phyloP scores from a whole-genome alignment of 306 rosid species.

The Neltuma alba region DNA sequence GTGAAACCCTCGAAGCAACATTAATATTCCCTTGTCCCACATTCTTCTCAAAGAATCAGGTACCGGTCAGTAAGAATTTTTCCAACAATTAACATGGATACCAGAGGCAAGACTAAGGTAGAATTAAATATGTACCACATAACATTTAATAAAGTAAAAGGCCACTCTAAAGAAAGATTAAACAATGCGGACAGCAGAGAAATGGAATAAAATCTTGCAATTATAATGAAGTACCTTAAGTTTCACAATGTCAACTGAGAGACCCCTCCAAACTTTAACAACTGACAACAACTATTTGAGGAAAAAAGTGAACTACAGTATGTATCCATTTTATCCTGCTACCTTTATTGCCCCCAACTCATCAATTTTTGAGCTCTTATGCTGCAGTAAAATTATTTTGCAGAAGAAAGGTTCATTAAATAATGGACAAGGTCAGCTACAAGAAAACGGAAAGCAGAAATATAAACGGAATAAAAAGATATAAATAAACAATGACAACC shows the following conservation, averaged over 20 bases:
- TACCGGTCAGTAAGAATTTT: not conserved
- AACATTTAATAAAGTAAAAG: not conserved
- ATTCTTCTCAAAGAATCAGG: not conserved
- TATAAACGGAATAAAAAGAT: not conserved
- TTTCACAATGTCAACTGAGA: constrained; percentile 46
- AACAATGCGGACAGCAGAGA: not conserved
- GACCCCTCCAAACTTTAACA: constrained; percentile 59
- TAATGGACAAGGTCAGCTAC: not conserved
- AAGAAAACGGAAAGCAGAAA: constrained; percentile 21
- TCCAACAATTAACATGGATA: not conserved
- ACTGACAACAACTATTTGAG: constrained; percentile 48
- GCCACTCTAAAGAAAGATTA: not conserved
- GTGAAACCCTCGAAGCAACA: not conserved
- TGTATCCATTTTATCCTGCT: constrained; percentile 58
- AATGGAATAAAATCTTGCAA: constrained; percentile 19
- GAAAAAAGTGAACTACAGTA: constrained; percentile 45
- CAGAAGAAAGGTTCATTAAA: constrained; percentile 10
- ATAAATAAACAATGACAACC: not conserved
- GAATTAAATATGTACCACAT: not conserved
- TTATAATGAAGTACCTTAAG: constrained; percentile 56
- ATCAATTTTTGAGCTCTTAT: constrained; percentile 70
- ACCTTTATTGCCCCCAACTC: constrained; percentile 71
- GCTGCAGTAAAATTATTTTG: constrained; percentile 45
- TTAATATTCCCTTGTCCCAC: not conserved
- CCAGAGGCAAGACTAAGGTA: not conserved